Evolutionary conservation across 495 filamentous ascomycete species (phyloP).

Genomic region (Filosporella fistucella): DNA sequence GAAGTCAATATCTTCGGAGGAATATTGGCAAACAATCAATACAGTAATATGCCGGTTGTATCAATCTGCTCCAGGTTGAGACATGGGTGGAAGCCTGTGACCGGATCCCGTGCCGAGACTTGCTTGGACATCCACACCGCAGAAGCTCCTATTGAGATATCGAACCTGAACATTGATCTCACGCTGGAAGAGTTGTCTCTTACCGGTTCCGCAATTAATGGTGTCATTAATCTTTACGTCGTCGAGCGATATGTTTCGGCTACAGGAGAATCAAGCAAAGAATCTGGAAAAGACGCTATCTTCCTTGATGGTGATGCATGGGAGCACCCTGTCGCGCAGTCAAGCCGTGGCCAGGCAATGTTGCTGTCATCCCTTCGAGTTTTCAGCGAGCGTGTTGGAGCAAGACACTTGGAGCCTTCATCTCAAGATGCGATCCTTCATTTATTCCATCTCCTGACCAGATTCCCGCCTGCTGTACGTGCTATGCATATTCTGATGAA

Average conservation of each 20-base stretch:
- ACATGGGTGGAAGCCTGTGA: too few relatives aligned
- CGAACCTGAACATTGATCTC: constrained; percentile 11
- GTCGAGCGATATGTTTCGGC: constrained; percentile 18
- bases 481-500: constrained; percentile 25
- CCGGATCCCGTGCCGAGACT: too few relatives aligned
- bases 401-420: constrained; percentile 20
- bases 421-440: constrained; percentile 28
- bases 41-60: too few relatives aligned
- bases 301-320: constrained; percentile 16
- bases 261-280: neutral
- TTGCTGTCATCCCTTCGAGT: constrained; percentile 28
- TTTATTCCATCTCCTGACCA: constrained; percentile 22
- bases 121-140: constrained; percentile 7
- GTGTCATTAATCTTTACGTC: constrained; percentile 26
- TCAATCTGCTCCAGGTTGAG: too few relatives aligned
- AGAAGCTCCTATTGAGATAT: constrained; percentile 11
- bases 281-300: constrained; percentile 25
- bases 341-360: constrained; percentile 27
- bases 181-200: constrained; percentile 18
- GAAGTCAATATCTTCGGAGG: too few relatives aligned
- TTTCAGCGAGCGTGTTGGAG: constrained; percentile 19
- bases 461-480: constrained; percentile 27
- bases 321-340: constrained; percentile 17
- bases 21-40: too few relatives aligned
- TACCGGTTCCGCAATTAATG: constrained; percentile 18